Base-by-base conservation (phyloP, 345 rosid species). In the Eucalyptus fibrosa region DNA sequence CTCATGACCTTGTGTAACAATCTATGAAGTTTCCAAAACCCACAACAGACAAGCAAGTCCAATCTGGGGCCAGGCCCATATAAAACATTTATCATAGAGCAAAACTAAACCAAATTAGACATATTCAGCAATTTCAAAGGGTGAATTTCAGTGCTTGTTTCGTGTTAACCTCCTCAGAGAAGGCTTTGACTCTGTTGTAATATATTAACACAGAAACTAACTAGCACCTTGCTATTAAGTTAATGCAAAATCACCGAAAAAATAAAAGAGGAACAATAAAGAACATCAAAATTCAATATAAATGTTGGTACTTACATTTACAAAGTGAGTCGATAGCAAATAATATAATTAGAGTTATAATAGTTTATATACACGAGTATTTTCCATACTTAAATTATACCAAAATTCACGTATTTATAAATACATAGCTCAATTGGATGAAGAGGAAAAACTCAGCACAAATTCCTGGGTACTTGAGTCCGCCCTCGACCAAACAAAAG, bases 351-450 rank as follows among this genome's bases (percentile, higher is more conserved):
- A 56, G 0, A 56, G 14, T 56, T 23, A 23, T 56, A 9, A 24
- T 56, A 0, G 3, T 9, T 24, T 1, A 10, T 3, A 10, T 5
- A 7, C 0, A 4, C 1, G 3, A 56, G 13, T 24, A 56, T 56
- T 23, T 56, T 24, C 0, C 1, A 24, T 56, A 56, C 1, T 23
- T 23, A 56, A 10, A 2, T 56, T 56, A 24, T 23, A 56, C 2
- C 12, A 1, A 56, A 56, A 56, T 23, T 56, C 6, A 23, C 10
- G 7, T 24, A 24, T 24, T 24, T 24, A 24, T 24, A 56, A 56
- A 24, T 56, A 53, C 4, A 8, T 53, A 53, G 4, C 26, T 3
- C 26, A 8, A 53, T 19, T 4, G 59, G 59, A 21, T 0, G 11
- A 53, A 2, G 59, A 53, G 59, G 8, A 56, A 56, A 56, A 24